phyloP scores from a whole-genome alignment of 257 asterid species.

The Ligustrum vulgare region DNA sequence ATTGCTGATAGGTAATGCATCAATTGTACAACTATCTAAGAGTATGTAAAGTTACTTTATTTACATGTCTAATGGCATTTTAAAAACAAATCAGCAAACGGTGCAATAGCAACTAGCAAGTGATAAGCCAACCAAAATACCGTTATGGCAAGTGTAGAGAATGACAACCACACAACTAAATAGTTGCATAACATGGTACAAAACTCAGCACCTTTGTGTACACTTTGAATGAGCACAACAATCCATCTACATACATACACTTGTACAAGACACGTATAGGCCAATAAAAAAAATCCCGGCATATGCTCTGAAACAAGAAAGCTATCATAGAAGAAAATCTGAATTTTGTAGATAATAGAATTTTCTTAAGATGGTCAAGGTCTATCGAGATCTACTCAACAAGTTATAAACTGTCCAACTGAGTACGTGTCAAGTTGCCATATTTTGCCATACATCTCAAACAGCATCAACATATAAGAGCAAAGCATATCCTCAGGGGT shows the following conservation, averaged over 20 bases:
- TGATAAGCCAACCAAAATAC: not conserved
- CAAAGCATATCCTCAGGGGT: not conserved
- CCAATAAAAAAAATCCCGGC: not conserved
- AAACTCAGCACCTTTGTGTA: not conserved
- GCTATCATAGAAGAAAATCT: not conserved
- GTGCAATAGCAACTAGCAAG: conserved; percentile 13
- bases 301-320: not conserved
- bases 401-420: not conserved
- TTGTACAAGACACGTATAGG: not conserved
- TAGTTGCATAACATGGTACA: not conserved
- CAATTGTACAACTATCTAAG: not conserved
- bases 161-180: conserved; percentile 2
- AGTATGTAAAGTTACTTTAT: not conserved
- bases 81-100: too few species aligned
- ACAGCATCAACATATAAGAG: not conserved
- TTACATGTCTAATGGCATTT: not conserved
- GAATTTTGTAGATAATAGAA: not conserved
- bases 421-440: not conserved
- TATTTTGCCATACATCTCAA: not conserved
- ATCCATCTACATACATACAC: not conserved
- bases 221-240: not conserved
- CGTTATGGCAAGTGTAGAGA: not conserved
- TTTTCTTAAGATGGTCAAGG: not conserved
- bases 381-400: not conserved
- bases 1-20: conserved; percentile 8